phyloP scores from a whole-genome alignment of 2,329 filamentous ascomycete genomes.

The Curvularia hawaiiensis region DNA sequence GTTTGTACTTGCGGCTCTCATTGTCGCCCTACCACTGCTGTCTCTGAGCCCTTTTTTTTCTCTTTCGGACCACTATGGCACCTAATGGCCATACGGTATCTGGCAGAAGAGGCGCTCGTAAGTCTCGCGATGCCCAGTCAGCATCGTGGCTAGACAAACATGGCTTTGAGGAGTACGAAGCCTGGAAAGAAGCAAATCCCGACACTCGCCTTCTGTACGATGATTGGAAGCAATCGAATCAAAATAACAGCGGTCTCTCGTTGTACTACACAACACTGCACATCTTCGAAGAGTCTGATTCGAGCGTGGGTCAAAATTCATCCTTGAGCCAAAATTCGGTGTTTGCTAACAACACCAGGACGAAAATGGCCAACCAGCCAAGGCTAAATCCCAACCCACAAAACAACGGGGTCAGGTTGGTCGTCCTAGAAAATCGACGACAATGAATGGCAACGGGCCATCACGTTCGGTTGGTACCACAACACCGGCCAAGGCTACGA shows the following conservation, averaged over 20 bases:
- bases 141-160: slow-evolving; percentile 27
- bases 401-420: slow-evolving; percentile 27
- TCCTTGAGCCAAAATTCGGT: neutral
- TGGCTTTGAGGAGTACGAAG: slow-evolving; percentile 33
- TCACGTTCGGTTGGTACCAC: slow-evolving; percentile 22
- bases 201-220: slow-evolving; percentile 36
- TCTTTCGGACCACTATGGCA: slow-evolving; percentile 23
- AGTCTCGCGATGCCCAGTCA: slow-evolving; percentile 17
- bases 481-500: slow-evolving; percentile 22
- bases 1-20: slow-evolving; percentile 10
- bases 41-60: slow-evolving; percentile 15
- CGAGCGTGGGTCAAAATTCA: slow-evolving; percentile 31
- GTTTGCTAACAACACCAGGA: slow-evolving; percentile 34
- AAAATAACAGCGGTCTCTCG: slow-evolving; percentile 35
- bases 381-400: slow-evolving; percentile 25
- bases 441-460: slow-evolving; percentile 33
- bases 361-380: slow-evolving; percentile 25
- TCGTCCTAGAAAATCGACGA: slow-evolving; percentile 34
- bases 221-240: slow-evolving; percentile 34
- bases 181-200: slow-evolving; percentile 32
- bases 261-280: slow-evolving; percentile 38
- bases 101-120: slow-evolving; percentile 11
- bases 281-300: slow-evolving; percentile 36
- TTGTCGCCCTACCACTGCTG: slow-evolving; percentile 13
- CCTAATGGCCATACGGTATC: slow-evolving; percentile 22